A percentile compares a stretch with the other conserved stretches of the same genome.
Evolutionary conservation across 441 rosid genomes (phyloP).

Genomic region (Capsella rubella): DNA sequence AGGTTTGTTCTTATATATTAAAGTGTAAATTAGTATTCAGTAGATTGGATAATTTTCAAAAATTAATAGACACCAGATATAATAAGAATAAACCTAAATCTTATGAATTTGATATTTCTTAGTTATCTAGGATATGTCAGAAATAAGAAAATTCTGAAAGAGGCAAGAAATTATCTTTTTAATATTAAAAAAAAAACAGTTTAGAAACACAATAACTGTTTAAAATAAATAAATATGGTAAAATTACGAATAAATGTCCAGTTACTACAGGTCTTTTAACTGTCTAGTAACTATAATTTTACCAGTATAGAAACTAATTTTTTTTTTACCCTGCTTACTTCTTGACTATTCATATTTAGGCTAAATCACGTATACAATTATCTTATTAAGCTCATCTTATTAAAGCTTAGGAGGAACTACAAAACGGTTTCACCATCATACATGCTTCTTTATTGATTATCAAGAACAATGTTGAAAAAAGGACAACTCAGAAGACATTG

Average conservation of each 20-base stretch:
- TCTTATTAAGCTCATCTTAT: not conserved
- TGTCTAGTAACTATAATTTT: too few relatives aligned
- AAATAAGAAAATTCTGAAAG: not conserved
- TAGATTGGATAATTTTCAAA: too few relatives aligned
- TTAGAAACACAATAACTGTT: not conserved
- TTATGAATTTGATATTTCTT: too few relatives aligned
- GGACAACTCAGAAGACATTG: constrained; percentile 15
- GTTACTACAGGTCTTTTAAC: too few relatives aligned
- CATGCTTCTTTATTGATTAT: constrained; percentile 26
- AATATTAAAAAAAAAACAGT: not conserved
- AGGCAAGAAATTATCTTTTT: not conserved
- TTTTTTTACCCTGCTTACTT: too few relatives aligned
- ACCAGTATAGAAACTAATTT: too few relatives aligned
- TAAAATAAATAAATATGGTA: not conserved
- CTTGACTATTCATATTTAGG: not conserved
- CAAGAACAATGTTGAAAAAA: constrained; percentile 2
- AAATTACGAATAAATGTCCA: not conserved
- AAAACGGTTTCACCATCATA: not conserved
- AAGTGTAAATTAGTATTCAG: too few relatives aligned
- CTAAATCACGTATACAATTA: not conserved
- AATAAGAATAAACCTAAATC: too few relatives aligned
- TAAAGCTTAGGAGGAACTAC: not conserved
- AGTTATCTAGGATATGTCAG: too few relatives aligned
- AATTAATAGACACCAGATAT: not conserved
- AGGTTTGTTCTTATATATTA: too few relatives aligned